Evolutionary conservation across 192 early-diverging fungal species (phyloP).

Genomic region (Entomortierella parvispora): DNA sequence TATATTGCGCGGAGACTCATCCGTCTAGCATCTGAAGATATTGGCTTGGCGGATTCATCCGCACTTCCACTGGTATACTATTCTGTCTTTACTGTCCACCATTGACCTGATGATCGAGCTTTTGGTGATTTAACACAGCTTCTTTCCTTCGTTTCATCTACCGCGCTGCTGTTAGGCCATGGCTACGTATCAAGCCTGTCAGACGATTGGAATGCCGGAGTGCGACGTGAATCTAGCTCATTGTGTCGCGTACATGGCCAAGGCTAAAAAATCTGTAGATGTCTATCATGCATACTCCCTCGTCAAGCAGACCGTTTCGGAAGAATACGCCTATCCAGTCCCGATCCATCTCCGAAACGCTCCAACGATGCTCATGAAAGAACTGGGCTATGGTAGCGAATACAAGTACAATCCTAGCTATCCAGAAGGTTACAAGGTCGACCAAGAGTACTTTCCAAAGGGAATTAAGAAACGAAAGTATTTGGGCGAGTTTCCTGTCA

Average conservation of each 20-base stretch:
- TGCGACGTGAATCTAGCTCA: constrained; percentile 89
- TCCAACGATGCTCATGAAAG: constrained; percentile 81
- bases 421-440: constrained; percentile 65
- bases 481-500: constrained; percentile 54
- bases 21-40: constrained; percentile 87
- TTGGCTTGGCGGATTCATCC: constrained; percentile 84
- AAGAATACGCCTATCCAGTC: constrained; percentile 78
- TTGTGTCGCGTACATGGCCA: constrained; percentile 78
- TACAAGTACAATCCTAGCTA: constrained; percentile 90
- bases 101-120: too few species aligned
- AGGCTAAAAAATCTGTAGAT: constrained; percentile 86
- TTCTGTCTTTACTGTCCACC: background rate
- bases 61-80: constrained; percentile 73
- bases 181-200: constrained; percentile 83
- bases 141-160: too few species aligned
- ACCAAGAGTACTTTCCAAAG: constrained; percentile 84
- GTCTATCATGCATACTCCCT: constrained; percentile 79
- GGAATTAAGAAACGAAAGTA: constrained; percentile 70
- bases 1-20: constrained; percentile 77
- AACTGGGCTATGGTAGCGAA: constrained; percentile 79
- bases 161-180: constrained; percentile 59
- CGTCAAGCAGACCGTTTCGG: constrained; percentile 68
- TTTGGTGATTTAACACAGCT: too few species aligned
- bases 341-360: constrained; percentile 89
- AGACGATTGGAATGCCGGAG: constrained; percentile 92